Conservation (phyloP, 768 basidiomycete species). For the Piloderma croceum region DNA sequence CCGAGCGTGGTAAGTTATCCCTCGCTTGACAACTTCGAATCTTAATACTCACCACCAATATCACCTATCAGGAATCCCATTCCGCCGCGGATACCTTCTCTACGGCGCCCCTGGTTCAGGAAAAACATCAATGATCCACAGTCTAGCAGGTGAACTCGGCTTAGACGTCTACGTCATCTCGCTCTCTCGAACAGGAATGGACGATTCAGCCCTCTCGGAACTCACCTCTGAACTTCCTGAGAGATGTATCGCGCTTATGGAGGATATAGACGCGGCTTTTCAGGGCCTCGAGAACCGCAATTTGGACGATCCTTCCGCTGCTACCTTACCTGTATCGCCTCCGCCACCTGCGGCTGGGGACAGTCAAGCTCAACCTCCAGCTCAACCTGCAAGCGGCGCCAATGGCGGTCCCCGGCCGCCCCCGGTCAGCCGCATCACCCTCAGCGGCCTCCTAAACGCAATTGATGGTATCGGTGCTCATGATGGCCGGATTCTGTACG, state of each 20-base stretch:
- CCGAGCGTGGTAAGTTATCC: slow-evolving; percentile 49
- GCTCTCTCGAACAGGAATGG: slow-evolving; percentile 39
- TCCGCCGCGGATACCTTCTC: slow-evolving; percentile 15
- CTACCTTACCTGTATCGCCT: neutral
- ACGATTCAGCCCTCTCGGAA: slow-evolving; percentile 38
- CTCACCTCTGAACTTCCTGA: slow-evolving; percentile 40
- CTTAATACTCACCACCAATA: slow-evolving; percentile 1
- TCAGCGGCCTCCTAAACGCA: slow-evolving; percentile 74
- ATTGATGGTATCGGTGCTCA: slow-evolving; percentile 75
- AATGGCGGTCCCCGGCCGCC: slow-evolving; percentile 10
- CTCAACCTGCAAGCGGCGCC: neutral
- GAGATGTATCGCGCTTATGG: slow-evolving; percentile 46
- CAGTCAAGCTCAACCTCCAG: neutral
- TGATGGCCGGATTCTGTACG: slow-evolving; percentile 78
- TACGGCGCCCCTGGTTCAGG: slow-evolving; percentile 53
- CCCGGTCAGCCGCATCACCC: slow-evolving; percentile 43
- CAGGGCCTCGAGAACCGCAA: slow-evolving; percentile 36
- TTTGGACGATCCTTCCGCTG: neutral
- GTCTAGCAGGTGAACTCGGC: slow-evolving; percentile 47
- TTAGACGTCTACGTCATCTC: slow-evolving; percentile 48
- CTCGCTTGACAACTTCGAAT: slow-evolving; percentile 51
- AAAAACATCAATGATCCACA: slow-evolving; percentile 50
- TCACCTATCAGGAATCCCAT: neutral
- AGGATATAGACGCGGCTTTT: slow-evolving; percentile 55
- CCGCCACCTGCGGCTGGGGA: neutral